A percentile compares a stretch with the other conserved stretches of the same genome.
phyloP scores from a whole-genome alignment of 352 stramenopile species.

The Thalassiosira ordinaria region DNA sequence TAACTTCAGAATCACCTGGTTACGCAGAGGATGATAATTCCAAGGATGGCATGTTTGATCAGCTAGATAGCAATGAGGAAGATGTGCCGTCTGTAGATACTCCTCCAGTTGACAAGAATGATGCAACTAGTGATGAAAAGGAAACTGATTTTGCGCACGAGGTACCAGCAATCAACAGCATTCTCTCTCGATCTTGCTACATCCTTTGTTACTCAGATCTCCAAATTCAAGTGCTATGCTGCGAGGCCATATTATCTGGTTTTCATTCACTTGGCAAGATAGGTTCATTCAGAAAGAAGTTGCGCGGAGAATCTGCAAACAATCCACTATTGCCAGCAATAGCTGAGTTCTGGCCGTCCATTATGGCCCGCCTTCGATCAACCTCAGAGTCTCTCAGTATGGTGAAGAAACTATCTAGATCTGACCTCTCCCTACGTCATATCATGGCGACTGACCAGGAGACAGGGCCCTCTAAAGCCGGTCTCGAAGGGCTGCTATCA shows the following conservation, averaged over 20 bases:
- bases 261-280: conserved; percentile 57
- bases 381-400: conserved; percentile 25
- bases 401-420: conserved; percentile 23
- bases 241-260: conserved; percentile 40
- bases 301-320: conserved; percentile 32
- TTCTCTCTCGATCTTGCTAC: conserved; percentile 49
- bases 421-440: conserved; percentile 36
- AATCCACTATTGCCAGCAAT: conserved; percentile 56
- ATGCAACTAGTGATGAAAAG: background rate
- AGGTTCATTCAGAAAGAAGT: conserved; percentile 22
- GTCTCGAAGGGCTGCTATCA: conserved; percentile 39
- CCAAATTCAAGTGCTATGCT: conserved; percentile 53
- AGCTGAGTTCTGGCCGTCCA: conserved; percentile 50
- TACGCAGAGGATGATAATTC: conserved; percentile 24
- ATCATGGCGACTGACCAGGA: conserved; percentile 45
- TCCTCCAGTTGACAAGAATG: background rate
- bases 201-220: conserved; percentile 54
- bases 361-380: conserved; percentile 44
- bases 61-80: conserved; percentile 11
- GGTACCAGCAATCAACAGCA: conserved; percentile 43
- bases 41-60: conserved; percentile 11
- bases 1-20: conserved; percentile 18
- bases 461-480: conserved; percentile 10
- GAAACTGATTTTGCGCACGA: conserved; percentile 32
- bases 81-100: conserved; percentile 8